Evolutionary conservation across 192 early-diverging fungal species (phyloP).

Genomic region (Gamsiella multidivaricata): DNA sequence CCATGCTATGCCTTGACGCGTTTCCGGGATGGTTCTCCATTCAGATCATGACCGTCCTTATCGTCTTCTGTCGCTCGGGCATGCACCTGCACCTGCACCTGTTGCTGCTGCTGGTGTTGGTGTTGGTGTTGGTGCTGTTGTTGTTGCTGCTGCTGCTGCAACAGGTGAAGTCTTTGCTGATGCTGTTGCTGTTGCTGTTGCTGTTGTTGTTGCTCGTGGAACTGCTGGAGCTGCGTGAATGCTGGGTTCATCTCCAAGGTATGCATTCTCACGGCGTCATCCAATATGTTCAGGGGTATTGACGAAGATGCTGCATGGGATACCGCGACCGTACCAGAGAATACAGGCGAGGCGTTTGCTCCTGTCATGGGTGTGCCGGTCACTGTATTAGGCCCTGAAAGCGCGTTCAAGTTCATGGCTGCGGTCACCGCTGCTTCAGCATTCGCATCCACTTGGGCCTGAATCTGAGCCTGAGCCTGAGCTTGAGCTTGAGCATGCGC

Average conservation of each 20-base stretch:
- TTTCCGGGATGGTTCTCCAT: conserved; percentile 25
- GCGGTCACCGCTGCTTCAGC: conserved; percentile 28
- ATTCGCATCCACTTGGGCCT: conserved; percentile 16
- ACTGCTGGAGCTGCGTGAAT: conserved; percentile 14
- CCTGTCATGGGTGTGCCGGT: conserved; percentile 3
- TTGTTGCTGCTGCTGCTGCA: conserved; percentile 19
- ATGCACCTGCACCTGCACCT: conserved; percentile 14
- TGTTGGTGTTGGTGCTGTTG: conserved; percentile 26
- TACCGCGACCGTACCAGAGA: background rate
- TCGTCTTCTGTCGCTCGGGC: background rate
- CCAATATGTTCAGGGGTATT: conserved; percentile 11
- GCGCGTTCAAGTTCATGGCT: conserved; percentile 20
- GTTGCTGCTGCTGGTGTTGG: conserved; percentile 21
- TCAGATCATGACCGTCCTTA: conserved; percentile 8
- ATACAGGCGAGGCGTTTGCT: conserved; percentile 4
- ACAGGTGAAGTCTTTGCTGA: conserved; percentile 6
- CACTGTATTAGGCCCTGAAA: background rate
- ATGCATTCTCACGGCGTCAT: conserved; percentile 15
- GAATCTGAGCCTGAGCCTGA: conserved; percentile 8
- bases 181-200: conserved; percentile 29
- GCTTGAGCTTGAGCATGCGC: conserved; percentile 14
- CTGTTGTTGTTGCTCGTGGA: conserved; percentile 24
- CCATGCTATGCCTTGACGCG: conserved; percentile 24
- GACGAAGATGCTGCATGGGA: conserved; percentile 10
- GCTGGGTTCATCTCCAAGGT: conserved; percentile 4